phyloP scores from a whole-genome alignment of 768 basidiomycete genomes.

The Boletus reticuloceps region DNA sequence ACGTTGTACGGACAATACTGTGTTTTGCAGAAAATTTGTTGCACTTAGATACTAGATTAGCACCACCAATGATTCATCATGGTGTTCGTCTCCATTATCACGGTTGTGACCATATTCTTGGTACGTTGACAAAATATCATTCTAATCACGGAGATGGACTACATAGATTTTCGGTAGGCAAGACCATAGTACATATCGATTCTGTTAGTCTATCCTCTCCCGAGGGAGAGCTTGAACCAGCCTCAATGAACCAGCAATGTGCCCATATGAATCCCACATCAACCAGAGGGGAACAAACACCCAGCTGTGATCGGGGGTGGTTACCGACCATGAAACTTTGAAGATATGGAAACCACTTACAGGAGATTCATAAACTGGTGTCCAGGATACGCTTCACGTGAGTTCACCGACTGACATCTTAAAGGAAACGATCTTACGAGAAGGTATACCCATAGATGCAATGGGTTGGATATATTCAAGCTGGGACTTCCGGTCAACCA shows the following conservation, averaged over 20 bases:
- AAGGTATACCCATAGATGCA: conserved; percentile 81
- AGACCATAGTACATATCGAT: not conserved
- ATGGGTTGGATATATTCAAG: conserved; percentile 64
- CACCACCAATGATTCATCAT: not conserved
- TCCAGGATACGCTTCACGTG: not conserved
- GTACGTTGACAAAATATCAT: too few relatives aligned
- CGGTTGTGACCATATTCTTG: too few relatives aligned
- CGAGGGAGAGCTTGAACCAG: conserved; percentile 30
- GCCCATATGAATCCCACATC: conserved; percentile 74
- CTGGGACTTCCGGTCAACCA: conserved; percentile 77
- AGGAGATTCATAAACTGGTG: conserved; percentile 76
- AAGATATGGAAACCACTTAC: conserved; percentile 40
- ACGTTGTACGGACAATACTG: conserved; percentile 16
- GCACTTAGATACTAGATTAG: not conserved
- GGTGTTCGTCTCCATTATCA: too few relatives aligned
- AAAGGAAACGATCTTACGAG: conserved; percentile 45
- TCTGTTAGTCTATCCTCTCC: conserved; percentile 35
- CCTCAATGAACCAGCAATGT: conserved; percentile 64
- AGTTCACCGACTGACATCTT: not conserved
- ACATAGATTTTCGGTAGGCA: not conserved
- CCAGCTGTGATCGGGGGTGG: conserved; percentile 51
- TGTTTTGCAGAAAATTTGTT: not conserved
- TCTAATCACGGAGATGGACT: too few relatives aligned
- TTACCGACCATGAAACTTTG: not conserved
- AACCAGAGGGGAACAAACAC: conserved; percentile 72